Evolutionary conservation across 371 early-diverging fungal species (phyloP).

Genomic region (Mortierella sp.): DNA sequence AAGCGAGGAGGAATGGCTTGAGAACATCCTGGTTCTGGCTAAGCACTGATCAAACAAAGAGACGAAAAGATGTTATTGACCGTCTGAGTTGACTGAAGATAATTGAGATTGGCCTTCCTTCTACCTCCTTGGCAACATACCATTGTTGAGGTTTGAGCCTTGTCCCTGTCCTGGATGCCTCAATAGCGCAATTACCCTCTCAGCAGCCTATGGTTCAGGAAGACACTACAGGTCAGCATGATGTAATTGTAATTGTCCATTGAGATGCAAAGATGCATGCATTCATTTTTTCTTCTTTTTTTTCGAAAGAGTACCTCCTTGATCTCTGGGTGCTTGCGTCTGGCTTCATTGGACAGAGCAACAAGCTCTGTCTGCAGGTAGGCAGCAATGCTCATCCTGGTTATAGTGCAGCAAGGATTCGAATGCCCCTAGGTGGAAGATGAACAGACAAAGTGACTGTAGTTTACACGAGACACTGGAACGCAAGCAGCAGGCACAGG

Average conservation of each 20-base stretch:
- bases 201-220: constrained; percentile 62
- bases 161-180: constrained; percentile 72
- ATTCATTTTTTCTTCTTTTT: no score
- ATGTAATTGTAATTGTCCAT: background rate
- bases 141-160: constrained; percentile 67
- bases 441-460: background rate
- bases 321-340: constrained; percentile 93
- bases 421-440: background rate
- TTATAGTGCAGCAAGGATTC: background rate
- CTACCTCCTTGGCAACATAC: constrained; percentile 37
- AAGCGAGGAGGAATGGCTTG: constrained; percentile 91
- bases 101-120: background rate
- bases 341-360: constrained; percentile 89
- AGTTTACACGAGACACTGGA: background rate
- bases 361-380: constrained; percentile 90
- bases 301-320: constrained; percentile 81
- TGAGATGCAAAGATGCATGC: background rate
- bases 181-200: constrained; percentile 68
- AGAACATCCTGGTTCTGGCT: constrained; percentile 86
- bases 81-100: background rate
- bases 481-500: no score
- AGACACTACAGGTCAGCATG: background rate
- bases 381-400: constrained; percentile 59
- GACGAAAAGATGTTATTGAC: background rate
- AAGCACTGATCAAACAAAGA: constrained; percentile 68